A percentile compares a stretch with the other conserved stretches of the same genome.
Evolutionary conservation across 768 basidiomycete species (phyloP).

Genomic region (Lentinus tigrinus): DNA sequence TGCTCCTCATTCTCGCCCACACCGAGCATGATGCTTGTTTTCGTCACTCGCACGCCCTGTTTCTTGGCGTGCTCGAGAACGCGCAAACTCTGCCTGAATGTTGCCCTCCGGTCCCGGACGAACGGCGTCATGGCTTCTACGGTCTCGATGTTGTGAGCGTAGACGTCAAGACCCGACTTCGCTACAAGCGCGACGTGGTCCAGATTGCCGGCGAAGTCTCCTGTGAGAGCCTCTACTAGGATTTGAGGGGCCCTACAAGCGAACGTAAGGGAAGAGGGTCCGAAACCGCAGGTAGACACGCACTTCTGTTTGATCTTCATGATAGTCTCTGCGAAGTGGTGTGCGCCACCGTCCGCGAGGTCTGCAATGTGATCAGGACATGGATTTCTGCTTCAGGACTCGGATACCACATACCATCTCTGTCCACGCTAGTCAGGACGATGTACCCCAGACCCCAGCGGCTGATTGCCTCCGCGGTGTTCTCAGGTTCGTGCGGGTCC

Average conservation of each 20-base stretch:
- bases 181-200: slow-evolving; percentile 81
- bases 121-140: slow-evolving; percentile 92
- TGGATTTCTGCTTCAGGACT: not conserved
- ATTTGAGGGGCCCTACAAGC: slow-evolving; percentile 84
- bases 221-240: slow-evolving; percentile 93
- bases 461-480: slow-evolving; percentile 97
- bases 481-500: slow-evolving; percentile 95
- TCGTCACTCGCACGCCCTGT: slow-evolving; percentile 84
- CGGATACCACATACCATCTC: slow-evolving; percentile 65
- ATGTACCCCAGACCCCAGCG: slow-evolving; percentile 99
- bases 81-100: slow-evolving; percentile 79
- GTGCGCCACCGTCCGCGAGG: slow-evolving; percentile 86
- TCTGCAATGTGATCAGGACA: slow-evolving; percentile 46
- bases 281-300: slow-evolving; percentile 17
- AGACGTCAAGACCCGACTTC: slow-evolving; percentile 92
- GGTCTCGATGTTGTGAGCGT: slow-evolving; percentile 97
- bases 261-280: not conserved
- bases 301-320: slow-evolving; percentile 94
- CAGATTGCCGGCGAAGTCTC: slow-evolving; percentile 84
- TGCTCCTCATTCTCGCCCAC: slow-evolving; percentile 89
- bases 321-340: slow-evolving; percentile 95
- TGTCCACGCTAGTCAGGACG: slow-evolving; percentile 93
- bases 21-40: slow-evolving; percentile 98
- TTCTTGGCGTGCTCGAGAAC: slow-evolving; percentile 84
- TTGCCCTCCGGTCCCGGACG: slow-evolving; percentile 93